These are phyloP conservation scores for Hypoxylon rubiginosum DNA, from an alignment of 2,329 filamentous ascomycete genomes.

Conservation along the genomic window DNA sequence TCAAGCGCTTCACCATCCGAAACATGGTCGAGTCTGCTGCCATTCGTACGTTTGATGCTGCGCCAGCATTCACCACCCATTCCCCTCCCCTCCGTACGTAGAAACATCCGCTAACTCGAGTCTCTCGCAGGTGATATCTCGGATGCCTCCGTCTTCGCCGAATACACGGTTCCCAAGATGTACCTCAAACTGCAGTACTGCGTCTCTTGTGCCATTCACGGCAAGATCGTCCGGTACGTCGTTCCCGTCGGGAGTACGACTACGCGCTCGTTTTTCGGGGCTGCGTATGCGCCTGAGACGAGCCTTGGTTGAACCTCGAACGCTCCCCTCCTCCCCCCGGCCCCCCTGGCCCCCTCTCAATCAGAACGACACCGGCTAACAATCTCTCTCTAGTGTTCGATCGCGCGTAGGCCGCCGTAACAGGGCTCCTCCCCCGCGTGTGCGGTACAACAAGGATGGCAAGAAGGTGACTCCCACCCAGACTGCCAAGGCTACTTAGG, in stretches of 20 bases:
- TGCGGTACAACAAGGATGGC: conserved; percentile 99
- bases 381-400: conserved; percentile 79
- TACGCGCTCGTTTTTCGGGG: conserved; percentile 53
- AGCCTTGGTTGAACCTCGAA: conserved; percentile 69
- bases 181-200: conserved; percentile 99
- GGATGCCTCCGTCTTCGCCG: conserved; percentile 97
- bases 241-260: conserved; percentile 70
- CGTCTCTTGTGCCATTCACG: conserved; percentile 99
- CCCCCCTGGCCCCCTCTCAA: conserved; percentile 40
- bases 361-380: conserved; percentile 57
- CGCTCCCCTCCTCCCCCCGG: conserved; percentile 39
- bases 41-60: conserved; percentile 82
- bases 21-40: conserved; percentile 99
- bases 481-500: conserved; percentile 73
- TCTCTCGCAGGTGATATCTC: conserved; percentile 92
- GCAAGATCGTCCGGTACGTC: conserved; percentile 99
- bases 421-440: conserved; percentile 96
- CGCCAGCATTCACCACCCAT: not conserved
- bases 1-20: conserved; percentile 99
- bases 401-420: conserved; percentile 97
- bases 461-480: conserved; percentile 98
- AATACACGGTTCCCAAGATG: conserved; percentile 99
- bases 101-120: conserved; percentile 8
- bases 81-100: conserved; percentile 17
- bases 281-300: conserved; percentile 63